A percentile compares a stretch with the other conserved stretches of the same genome.
phyloP scores from a whole-genome alignment of 1,139 yeast species.

The Saccharomyces hybrid region DNA sequence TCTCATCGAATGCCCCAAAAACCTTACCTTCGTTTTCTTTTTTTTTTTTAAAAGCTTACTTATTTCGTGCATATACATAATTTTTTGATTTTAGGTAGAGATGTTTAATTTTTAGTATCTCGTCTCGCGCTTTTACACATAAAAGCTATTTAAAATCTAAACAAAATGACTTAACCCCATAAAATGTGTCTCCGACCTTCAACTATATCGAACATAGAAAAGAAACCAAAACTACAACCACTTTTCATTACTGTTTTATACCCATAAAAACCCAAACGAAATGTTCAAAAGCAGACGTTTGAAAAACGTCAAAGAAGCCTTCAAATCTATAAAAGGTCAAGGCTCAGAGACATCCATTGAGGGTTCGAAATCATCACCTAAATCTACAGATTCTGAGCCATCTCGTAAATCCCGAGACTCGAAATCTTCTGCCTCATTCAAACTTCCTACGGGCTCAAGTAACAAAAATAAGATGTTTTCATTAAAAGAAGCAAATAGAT shows the following conservation, averaged over 20 bases:
- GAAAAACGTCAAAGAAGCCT: constrained; percentile 45
- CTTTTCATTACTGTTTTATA: background rate
- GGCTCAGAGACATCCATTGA: background rate
- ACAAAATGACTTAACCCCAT: background rate
- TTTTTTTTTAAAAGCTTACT: no score
- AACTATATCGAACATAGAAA: background rate
- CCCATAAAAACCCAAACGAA: background rate
- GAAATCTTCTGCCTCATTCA: background rate
- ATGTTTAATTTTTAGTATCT: background rate
- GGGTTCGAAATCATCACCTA: background rate
- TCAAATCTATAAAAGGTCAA: constrained; percentile 33
- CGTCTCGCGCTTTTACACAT: background rate
- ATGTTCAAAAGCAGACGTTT: constrained; percentile 47
- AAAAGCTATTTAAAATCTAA: background rate
- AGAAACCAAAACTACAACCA: background rate
- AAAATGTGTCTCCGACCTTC: background rate
- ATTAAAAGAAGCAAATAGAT: constrained; percentile 36
- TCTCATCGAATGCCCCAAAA: no score
- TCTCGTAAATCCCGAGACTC: background rate
- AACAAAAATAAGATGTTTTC: constrained; percentile 32
- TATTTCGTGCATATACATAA: no score
- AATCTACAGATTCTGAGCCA: background rate
- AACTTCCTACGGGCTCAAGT: background rate
- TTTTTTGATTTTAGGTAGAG: no score
- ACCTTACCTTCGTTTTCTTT: background rate